Percentiles rank a stretch among this genome's conserved stretches.
These are phyloP conservation scores for Vicia sativa DNA, from an alignment of 306 rosid genomes.

Conservation along the genomic window DNA sequence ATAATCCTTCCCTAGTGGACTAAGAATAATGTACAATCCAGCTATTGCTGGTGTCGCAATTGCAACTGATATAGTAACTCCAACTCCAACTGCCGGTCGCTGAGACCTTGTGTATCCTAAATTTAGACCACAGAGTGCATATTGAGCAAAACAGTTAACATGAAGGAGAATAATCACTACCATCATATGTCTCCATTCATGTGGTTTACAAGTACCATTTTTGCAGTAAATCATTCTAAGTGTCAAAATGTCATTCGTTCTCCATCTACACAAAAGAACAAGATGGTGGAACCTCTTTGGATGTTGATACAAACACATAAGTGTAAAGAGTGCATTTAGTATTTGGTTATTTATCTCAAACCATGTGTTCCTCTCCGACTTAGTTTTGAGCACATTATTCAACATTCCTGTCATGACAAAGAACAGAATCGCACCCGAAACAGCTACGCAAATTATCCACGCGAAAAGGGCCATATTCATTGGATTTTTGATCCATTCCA, in stretches of 20 bases:
- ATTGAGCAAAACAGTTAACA: conserved; percentile 84
- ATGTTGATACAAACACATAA: conserved; percentile 89
- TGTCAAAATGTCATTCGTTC: conserved; percentile 60
- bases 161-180: conserved; percentile 82
- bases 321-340: conserved; percentile 88
- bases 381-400: conserved; percentile 59
- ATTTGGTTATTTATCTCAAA: conserved; percentile 95
- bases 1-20: conserved; percentile 91
- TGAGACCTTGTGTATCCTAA: conserved; percentile 77
- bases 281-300: conserved; percentile 82
- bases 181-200: conserved; percentile 93
- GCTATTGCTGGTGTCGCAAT: conserved; percentile 82
- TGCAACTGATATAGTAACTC: conserved; percentile 69
- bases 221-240: conserved; percentile 80
- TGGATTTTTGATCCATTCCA: conserved; percentile 76
- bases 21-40: conserved; percentile 69
- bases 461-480: conserved; percentile 84
- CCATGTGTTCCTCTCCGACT: conserved; percentile 76
- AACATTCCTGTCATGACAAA: conserved; percentile 96
- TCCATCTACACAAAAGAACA: conserved; percentile 80
- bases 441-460: conserved; percentile 74
- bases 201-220: conserved; percentile 83
- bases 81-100: conserved; percentile 88
- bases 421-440: conserved; percentile 90
- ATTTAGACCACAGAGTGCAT: conserved; percentile 89